Conservation (phyloP, 2,329 filamentous ascomycete genomes). For the Cordyceps militaris region DNA sequence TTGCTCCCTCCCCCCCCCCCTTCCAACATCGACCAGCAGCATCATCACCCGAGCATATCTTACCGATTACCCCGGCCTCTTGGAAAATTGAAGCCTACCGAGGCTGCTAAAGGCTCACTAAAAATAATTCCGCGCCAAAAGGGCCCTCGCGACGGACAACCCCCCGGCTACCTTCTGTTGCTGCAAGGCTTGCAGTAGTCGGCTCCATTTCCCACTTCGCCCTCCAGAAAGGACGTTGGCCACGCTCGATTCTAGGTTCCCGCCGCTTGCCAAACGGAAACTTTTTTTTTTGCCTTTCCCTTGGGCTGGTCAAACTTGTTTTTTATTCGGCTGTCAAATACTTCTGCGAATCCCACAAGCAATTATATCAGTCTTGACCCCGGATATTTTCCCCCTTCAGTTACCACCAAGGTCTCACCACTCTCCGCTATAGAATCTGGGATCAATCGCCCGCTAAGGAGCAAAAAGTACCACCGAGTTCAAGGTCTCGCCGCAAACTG, state of each 20-base stretch:
- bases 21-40: neutral
- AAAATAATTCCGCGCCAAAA: neutral
- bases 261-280: neutral
- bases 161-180: neutral
- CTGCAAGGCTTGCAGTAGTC: slow-evolving; percentile 1
- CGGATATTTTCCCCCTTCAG: neutral
- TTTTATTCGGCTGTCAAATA: neutral
- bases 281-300: neutral
- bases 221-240: neutral
- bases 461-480: slow-evolving; percentile 6
- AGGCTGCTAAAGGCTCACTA: neutral
- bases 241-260: neutral
- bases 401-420: neutral
- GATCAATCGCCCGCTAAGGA: neutral
- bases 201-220: neutral
- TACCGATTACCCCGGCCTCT: neutral
- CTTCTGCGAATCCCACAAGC: too few relatives aligned
- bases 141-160: neutral
- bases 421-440: neutral
- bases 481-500: neutral
- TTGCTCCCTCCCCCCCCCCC: too few relatives aligned
- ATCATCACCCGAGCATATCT: neutral
- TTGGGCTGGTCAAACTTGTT: neutral
- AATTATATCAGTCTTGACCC: too few relatives aligned
- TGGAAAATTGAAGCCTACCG: neutral